Conservation (phyloP, 2,329 filamentous ascomycete species). For the Lachnellula hyalina region DNA sequence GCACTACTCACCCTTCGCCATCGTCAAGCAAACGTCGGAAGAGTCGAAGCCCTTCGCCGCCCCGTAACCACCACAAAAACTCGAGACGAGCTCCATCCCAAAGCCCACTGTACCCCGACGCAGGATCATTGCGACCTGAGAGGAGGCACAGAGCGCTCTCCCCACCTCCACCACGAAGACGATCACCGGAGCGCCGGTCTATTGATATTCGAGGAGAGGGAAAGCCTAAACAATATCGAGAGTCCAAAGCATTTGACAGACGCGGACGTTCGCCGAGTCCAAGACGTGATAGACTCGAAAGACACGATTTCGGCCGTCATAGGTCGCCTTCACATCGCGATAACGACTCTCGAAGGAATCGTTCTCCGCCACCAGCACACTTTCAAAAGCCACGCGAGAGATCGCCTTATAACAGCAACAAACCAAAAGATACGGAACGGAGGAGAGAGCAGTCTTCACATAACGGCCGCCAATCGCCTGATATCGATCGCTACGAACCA, state of each 20-base stretch:
- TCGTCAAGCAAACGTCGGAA: conserved; percentile 31
- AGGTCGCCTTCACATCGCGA: conserved; percentile 16
- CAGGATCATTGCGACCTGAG: conserved; percentile 22
- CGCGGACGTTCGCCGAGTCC: conserved; percentile 27
- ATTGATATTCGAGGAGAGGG: conserved; percentile 17
- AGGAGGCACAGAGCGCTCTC: conserved; percentile 25
- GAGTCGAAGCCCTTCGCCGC: conserved; percentile 30
- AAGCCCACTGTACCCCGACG: conserved; percentile 27
- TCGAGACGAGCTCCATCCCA: conserved; percentile 27
- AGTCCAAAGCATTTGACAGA: conserved; percentile 22
- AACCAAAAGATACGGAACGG: conserved; percentile 17
- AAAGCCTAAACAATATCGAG: conserved; percentile 23
- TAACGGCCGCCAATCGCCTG: conserved; percentile 21
- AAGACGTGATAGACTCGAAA: conserved; percentile 9
- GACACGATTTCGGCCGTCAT: conserved; percentile 18
- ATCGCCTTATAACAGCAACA: conserved; percentile 16
- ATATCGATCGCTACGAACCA: conserved; percentile 27
- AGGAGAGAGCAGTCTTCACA: conserved; percentile 20
- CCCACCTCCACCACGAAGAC: conserved; percentile 25
- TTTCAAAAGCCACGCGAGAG: conserved; percentile 18
- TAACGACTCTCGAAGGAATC: conserved; percentile 12
- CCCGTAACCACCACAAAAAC: conserved; percentile 31
- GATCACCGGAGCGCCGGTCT: conserved; percentile 23
- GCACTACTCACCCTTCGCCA: conserved; percentile 26
- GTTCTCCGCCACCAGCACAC: conserved; percentile 15